These are phyloP conservation scores for Aspergillus cejpii DNA, from an alignment of 2,329 filamentous ascomycete genomes.

Conservation along the genomic window DNA sequence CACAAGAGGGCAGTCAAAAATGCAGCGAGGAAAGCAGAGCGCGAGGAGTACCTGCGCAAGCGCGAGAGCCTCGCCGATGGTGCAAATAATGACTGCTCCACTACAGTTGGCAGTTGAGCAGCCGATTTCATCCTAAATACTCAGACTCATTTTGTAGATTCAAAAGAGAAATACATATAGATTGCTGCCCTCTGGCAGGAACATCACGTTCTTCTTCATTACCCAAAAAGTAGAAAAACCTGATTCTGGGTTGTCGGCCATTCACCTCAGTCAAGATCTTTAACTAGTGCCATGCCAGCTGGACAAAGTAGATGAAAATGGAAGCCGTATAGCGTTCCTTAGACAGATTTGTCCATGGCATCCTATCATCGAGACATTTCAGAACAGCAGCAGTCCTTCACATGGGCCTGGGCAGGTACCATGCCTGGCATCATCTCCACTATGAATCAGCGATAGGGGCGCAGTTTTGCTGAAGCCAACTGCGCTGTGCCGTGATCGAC, in stretches of 20 bases:
- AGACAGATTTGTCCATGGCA: too few species aligned
- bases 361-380: too few species aligned
- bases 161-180: background rate
- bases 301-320: background rate
- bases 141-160: background rate
- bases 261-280: background rate
- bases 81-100: background rate
- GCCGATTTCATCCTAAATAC: background rate
- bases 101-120: background rate
- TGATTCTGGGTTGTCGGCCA: too few species aligned
- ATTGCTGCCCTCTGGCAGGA: background rate
- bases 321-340: too few species aligned
- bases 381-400: too few species aligned
- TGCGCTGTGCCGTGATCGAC: too few species aligned
- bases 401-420: too few species aligned
- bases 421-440: too few species aligned
- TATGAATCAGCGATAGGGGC: too few species aligned
- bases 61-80: slow-evolving; percentile 9
- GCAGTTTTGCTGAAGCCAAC: too few species aligned
- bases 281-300: background rate
- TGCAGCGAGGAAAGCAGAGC: slow-evolving; percentile 25
- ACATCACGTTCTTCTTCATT: background rate
- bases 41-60: slow-evolving; percentile 29
- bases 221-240: too few species aligned
- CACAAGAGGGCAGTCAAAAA: slow-evolving; percentile 54